A percentile compares a stretch with the other conserved stretches of the same genome.
Evolutionary conservation across 257 asterid species (phyloP).

Genomic region (Solanum appendiculatum): DNA sequence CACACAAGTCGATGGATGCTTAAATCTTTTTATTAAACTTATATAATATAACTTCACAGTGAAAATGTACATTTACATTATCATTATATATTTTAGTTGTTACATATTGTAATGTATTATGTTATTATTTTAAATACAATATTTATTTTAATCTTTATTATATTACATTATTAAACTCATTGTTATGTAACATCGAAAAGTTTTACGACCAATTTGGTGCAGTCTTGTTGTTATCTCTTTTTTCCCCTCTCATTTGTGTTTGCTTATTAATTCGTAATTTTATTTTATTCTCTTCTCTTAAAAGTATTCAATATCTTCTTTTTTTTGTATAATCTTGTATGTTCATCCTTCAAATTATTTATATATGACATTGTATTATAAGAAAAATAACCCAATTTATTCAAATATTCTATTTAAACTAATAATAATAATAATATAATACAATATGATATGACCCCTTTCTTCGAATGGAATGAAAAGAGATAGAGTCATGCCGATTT

Average conservation of each 20-base stretch:
- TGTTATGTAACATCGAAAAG: no score
- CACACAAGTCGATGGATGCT: neutral
- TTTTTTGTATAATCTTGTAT: no score
- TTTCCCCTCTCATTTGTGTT: neutral
- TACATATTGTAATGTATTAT: no score
- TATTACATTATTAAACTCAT: no score
- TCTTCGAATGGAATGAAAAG: no score
- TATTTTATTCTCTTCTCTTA: neutral
- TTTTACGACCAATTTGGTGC: neutral
- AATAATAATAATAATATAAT: neutral
- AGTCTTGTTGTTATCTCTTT: no score
- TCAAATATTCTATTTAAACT: neutral
- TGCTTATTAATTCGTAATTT: neutral
- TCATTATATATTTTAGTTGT: no score
- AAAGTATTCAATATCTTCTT: neutral
- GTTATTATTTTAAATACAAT: no score
- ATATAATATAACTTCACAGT: neutral
- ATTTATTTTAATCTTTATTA: no score
- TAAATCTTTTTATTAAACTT: neutral
- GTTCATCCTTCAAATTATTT: neutral
- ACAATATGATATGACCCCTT: neutral
- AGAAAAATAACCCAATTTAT: neutral
- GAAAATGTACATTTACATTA: neutral
- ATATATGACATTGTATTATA: neutral
- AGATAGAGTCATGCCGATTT: neutral